Percentiles rank a stretch among this genome's conserved stretches.
These are phyloP conservation scores for Phytomonas sp. DNA, from an alignment of 208 protist genomes.

Conservation along the genomic window DNA sequence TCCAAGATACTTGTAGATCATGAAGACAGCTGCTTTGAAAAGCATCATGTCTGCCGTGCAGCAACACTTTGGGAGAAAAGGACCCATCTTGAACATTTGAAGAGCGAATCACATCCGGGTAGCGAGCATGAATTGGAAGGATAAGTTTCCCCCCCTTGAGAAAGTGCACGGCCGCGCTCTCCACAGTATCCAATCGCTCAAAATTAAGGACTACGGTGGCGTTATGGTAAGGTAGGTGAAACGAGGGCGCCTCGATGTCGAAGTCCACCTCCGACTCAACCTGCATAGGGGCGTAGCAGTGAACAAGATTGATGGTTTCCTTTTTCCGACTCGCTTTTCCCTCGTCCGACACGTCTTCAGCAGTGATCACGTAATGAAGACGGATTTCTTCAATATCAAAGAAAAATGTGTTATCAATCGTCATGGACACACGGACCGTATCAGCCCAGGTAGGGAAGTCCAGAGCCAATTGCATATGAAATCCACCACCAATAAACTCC, in stretches of 20 bases:
- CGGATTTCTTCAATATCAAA: slow-evolving; percentile 58
- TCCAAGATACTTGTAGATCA: slow-evolving; percentile 18
- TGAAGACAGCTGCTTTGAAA: slow-evolving; percentile 48
- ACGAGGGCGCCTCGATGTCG: slow-evolving; percentile 78
- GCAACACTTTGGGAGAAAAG: slow-evolving; percentile 35
- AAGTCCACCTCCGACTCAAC: slow-evolving; percentile 42
- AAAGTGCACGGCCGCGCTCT: background rate
- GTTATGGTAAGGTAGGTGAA: slow-evolving; percentile 42
- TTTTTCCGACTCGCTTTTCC: slow-evolving; percentile 4
- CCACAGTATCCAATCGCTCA: background rate
- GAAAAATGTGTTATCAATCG: slow-evolving; percentile 56
- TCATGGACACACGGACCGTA: slow-evolving; percentile 21
- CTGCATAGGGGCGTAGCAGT: slow-evolving; percentile 20
- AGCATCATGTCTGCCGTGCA: slow-evolving; percentile 21
- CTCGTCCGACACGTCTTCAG: background rate
- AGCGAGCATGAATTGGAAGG: slow-evolving; percentile 79
- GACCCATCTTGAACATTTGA: slow-evolving; percentile 17
- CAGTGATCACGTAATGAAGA: slow-evolving; percentile 43
- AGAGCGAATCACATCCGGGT: slow-evolving; percentile 29
- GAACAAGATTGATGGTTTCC: slow-evolving; percentile 21
- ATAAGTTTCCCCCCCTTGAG: slow-evolving; percentile 3
- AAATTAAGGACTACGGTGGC: slow-evolving; percentile 36
- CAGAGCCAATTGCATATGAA: slow-evolving; percentile 71
- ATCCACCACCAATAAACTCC: slow-evolving; percentile 41
- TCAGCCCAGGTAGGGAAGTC: slow-evolving; percentile 32